Evolutionary conservation across 2,329 filamentous ascomycete species (phyloP).

Genomic region (Rhynchosporium graminicola): DNA sequence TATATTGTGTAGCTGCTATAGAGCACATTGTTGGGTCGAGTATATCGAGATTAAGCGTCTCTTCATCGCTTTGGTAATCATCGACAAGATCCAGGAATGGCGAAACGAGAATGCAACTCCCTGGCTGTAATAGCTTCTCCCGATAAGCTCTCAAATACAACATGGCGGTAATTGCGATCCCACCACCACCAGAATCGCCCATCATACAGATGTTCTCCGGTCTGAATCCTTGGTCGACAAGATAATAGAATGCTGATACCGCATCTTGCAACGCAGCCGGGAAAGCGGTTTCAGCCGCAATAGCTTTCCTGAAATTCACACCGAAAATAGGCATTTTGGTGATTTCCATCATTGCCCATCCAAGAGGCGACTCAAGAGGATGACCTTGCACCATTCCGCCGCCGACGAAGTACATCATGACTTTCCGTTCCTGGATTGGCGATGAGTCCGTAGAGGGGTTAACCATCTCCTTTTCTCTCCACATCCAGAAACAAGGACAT

Average conservation of each 20-base stretch:
- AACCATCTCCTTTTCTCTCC: background rate
- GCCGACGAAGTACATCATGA: conserved; percentile 7
- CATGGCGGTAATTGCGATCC: background rate
- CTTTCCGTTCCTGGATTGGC: background rate
- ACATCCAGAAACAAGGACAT: conserved; percentile 10
- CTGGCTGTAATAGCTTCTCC: background rate
- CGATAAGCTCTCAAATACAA: background rate
- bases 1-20: conserved; percentile 3
- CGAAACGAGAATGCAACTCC: conserved; percentile 3
- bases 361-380: conserved; percentile 5
- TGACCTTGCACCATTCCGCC: conserved; percentile 10
- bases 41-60: background rate
- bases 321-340: conserved; percentile 6
- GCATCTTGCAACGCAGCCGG: conserved; percentile 13
- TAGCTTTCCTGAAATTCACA: conserved; percentile 12
- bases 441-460: background rate
- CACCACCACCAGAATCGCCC: conserved; percentile 1
- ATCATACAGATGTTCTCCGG: conserved; percentile 6
- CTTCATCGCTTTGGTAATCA: conserved; percentile 4
- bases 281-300: conserved; percentile 2
- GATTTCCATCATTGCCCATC: background rate
- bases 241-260: background rate
- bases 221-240: conserved; percentile 3
- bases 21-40: conserved; percentile 7
- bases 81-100: conserved; percentile 7